Base-by-base conservation (phyloP, 768 basidiomycete genomes). In the Panaeolus cyanescens region DNA sequence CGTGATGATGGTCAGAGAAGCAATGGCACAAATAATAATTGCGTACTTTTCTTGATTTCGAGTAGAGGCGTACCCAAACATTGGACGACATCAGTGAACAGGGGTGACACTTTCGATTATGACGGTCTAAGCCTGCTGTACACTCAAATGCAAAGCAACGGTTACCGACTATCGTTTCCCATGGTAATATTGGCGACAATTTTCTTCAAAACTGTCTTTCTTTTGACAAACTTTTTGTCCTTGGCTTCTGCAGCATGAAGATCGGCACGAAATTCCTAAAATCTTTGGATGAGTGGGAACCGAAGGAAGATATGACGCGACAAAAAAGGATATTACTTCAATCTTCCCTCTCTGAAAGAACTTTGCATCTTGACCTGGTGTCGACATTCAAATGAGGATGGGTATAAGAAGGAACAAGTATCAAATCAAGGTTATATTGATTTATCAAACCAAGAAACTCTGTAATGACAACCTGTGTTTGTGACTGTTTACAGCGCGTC, bases 131-230 rank as follows among this genome's bases (percentile, higher is more conserved):
- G 67, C 40, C 59, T 63, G 55, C 62, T 59, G 59, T 59, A 55
- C 57, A 9, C 37, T 6, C 50, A 61, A 67, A 70, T 64, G 67
- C 67, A 67, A 60, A 62, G 50, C 55, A 60, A 72, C 61, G 66
- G 45, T 60, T 73, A 87, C 95, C 77, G 72, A 97, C 96, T 96
- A 77, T 99, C 96, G 71, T 95, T 97, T 42, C 97, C 97, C 96
- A 99, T 99, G 3, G 97, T 99, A 75, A 99, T 99, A 75, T 98
- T 98, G 39, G 97, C 97, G 12, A 98, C 95, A 62, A 98, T 91
- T 81, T 96, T 96, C 85, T 99, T 99, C 68, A 99, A 77, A 19
- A 93, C 91, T 0, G 87, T 95, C 84, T 95, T 99, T 68, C 95
- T 86, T 76, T 96, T 96, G 67, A 87, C 79, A 65, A 85, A 99